A percentile compares a stretch with the other conserved stretches of the same genome.
phyloP scores from a whole-genome alignment of 164 flowering plant species.

The Sextonia rubra region DNA sequence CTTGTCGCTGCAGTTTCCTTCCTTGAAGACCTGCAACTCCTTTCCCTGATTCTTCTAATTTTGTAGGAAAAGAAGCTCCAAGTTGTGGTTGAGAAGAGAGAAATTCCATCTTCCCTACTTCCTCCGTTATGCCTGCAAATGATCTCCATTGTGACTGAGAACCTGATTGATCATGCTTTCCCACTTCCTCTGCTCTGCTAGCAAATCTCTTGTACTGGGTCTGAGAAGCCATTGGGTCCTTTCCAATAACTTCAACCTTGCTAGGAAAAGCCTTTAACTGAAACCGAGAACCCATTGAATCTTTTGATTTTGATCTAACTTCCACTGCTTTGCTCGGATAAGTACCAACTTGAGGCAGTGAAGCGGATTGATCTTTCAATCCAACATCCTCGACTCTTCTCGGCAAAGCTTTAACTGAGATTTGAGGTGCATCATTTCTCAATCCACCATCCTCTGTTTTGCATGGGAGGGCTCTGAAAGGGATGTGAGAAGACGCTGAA shows the following conservation, averaged over 20 bases:
- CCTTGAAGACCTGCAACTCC: constrained; percentile 18
- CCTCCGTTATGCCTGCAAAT: constrained; percentile 18
- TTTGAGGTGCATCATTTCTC: neutral
- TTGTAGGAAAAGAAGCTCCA: constrained; percentile 9
- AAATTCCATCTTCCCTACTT: constrained; percentile 11
- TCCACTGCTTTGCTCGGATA: constrained; percentile 14
- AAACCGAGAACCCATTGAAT: constrained; percentile 15
- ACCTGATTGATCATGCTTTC: constrained; percentile 11
- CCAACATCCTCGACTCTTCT: constrained; percentile 30
- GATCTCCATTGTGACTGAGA: constrained; percentile 12
- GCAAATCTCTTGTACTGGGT: neutral
- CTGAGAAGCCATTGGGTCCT: constrained; percentile 23
- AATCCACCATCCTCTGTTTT: constrained; percentile 18
- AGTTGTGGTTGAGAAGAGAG: constrained; percentile 4
- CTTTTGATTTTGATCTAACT: constrained; percentile 12
- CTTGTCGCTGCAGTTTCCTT: constrained; percentile 46
- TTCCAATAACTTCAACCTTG: constrained; percentile 30
- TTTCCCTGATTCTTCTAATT: constrained; percentile 32
- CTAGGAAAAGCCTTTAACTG: constrained; percentile 27
- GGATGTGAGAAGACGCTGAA: constrained; percentile 22
- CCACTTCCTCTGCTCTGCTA: constrained; percentile 25
- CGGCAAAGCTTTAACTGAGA: neutral
- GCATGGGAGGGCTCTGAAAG: constrained; percentile 9
- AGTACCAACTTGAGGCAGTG: constrained; percentile 19
- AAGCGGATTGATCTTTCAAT: constrained; percentile 19